Conservation (phyloP, 2,329 filamentous ascomycete species). For the Colletotrichum salicis region DNA sequence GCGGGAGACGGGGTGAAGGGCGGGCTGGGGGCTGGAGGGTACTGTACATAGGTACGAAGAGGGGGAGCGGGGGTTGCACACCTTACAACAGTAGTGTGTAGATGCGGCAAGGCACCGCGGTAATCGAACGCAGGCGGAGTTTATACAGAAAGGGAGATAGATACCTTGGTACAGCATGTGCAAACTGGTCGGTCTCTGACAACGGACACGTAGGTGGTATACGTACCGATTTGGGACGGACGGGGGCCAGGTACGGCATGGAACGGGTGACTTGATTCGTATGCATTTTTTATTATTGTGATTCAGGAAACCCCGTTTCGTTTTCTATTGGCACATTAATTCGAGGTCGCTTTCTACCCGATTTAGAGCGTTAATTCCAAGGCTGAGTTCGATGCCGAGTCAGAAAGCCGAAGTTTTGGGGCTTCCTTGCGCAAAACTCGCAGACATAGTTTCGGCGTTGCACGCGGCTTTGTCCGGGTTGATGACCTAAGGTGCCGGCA, state of each 20-base stretch:
- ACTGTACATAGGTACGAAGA: too few species aligned
- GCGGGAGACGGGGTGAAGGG: not conserved
- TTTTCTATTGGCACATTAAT: not conserved
- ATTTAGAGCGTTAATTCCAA: conserved; percentile 8
- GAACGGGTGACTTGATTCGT: not conserved
- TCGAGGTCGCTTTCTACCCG: not conserved
- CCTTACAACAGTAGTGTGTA: too few species aligned
- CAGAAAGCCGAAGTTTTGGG: not conserved
- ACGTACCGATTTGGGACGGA: not conserved
- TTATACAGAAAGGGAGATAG: not conserved
- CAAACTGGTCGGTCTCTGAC: not conserved
- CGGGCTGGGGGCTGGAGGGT: not conserved
- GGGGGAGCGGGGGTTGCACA: not conserved
- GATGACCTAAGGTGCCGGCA: not conserved
- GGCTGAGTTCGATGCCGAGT: conserved; percentile 10
- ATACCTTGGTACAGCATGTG: not conserved
- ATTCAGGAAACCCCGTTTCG: not conserved
- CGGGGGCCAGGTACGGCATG: conserved; percentile 4
- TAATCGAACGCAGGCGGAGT: not conserved
- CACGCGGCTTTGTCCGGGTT: not conserved
- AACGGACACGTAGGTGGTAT: not conserved
- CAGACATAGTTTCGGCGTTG: not conserved
- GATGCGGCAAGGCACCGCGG: not conserved
- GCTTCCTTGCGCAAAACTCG: not conserved
- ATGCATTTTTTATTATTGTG: not conserved